Conservation (phyloP, 164 flowering plant species). For the Euptelea pleiosperma region DNA sequence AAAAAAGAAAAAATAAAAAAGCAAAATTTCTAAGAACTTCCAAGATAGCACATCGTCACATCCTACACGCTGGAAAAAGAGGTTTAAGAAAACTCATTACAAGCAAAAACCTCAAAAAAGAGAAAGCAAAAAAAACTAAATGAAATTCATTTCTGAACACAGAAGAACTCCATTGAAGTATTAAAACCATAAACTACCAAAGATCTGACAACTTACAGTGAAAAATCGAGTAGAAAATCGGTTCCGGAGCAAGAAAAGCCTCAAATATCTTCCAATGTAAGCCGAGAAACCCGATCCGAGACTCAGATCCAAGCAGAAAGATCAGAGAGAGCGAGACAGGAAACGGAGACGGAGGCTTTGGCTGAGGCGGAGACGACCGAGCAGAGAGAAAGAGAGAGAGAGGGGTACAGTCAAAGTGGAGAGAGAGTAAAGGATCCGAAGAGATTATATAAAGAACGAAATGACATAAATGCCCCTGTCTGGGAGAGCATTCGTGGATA, state of each 20-base stretch:
- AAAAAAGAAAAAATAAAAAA: no score
- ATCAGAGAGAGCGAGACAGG: not conserved
- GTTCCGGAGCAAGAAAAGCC: not conserved
- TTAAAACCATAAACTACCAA: not conserved
- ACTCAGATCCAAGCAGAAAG: not conserved
- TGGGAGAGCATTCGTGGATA: no score
- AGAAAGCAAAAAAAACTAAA: not conserved
- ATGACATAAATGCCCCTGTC: conserved; percentile 39
- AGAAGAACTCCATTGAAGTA: not conserved
- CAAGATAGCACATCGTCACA: no score
- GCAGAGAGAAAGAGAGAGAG: conserved; percentile 18
- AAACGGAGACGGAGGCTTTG: not conserved
- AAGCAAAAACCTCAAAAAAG: no score
- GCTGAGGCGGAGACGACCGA: conserved; percentile 1
- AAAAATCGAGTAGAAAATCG: not conserved
- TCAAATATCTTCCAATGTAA: not conserved
- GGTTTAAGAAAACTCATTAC: no score
- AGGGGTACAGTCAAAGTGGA: conserved; percentile 26
- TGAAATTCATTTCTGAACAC: not conserved
- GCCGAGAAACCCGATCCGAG: not conserved
- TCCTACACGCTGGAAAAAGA: no score
- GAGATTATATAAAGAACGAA: conserved; percentile 26
- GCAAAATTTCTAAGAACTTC: no score
- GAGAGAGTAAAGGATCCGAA: conserved; percentile 12
- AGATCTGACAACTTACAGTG: conserved; percentile 20